Percentiles rank a stretch among this genome's conserved stretches.
Conservation (phyloP, 2,329 filamentous ascomycete species). For the Phyllosticta capitalensis region DNA sequence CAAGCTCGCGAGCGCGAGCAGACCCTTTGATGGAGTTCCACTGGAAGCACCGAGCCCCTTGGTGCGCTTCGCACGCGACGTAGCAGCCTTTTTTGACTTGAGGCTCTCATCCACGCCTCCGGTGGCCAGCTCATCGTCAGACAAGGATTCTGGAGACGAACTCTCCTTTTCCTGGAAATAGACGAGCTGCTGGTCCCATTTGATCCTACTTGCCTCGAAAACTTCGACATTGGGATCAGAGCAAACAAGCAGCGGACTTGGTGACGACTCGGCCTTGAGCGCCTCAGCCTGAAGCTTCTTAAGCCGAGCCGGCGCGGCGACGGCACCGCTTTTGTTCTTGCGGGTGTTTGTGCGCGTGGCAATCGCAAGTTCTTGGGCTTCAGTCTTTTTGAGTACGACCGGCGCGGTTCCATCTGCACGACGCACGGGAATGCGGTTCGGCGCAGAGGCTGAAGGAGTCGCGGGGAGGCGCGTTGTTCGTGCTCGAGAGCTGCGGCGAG, state of each 20-base stretch:
- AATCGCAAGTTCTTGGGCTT: conserved; percentile 39
- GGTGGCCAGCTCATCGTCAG: conserved; percentile 4
- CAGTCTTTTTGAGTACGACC: conserved; percentile 37
- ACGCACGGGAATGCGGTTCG: conserved; percentile 36
- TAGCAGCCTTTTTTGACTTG: conserved; percentile 16
- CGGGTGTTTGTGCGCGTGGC: conserved; percentile 40
- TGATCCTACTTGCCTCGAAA: conserved; percentile 17
- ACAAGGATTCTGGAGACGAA: neutral
- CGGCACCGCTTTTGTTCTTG: conserved; percentile 40
- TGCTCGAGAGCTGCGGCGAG: conserved; percentile 25
- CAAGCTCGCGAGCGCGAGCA: conserved; percentile 15
- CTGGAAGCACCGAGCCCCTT: conserved; percentile 26
- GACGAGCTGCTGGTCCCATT: conserved; percentile 38
- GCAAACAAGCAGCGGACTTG: neutral
- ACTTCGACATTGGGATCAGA: conserved; percentile 7
- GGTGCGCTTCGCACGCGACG: conserved; percentile 25
- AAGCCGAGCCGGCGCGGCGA: conserved; percentile 35
- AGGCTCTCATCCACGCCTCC: conserved; percentile 15
- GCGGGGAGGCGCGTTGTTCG: conserved; percentile 27
- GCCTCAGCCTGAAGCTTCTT: conserved; percentile 30
- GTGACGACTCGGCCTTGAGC: conserved; percentile 5
- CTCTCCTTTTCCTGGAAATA: conserved; percentile 32
- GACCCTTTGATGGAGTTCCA: conserved; percentile 28
- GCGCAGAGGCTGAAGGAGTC: conserved; percentile 18
- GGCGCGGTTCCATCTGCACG: conserved; percentile 32